Base-by-base conservation (phyloP, 2,329 filamentous ascomycete genomes). In the Colletotrichum falcatum region DNA sequence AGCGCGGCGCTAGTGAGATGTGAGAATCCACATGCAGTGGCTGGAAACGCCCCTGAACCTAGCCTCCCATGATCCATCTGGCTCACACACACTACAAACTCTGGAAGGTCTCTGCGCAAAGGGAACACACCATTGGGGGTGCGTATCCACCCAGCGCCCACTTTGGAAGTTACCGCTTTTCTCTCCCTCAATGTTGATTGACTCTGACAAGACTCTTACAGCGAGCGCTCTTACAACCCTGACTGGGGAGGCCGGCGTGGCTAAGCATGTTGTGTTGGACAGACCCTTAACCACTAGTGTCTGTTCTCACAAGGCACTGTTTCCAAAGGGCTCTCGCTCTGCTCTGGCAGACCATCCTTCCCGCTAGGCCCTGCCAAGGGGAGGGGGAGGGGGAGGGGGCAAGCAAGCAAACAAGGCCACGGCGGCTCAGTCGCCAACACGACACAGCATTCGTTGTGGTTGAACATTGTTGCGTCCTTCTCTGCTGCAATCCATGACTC, bases 401-500 rank as follows among this genome's bases (percentile, higher is more conserved):
- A 42, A 30, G 61, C 67, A 70, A 62, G 67, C 67, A 66, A 62
- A 58, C 58, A 61, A 54, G 35, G 37, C 26, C 42, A 37, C 49
- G 42, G 58, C 37, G 55, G 35, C 42, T 70, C 46, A 30, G 39
- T 26, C 56, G 62, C 51, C 33, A n/a, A 23, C 26, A 53, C 39
- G 33, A 23, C 49, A 51, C 39, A 42, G 7, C 30, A 33, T 7
- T 20, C 42, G 20, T 42, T 58, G 60, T 33, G 48, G 60, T 55
- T 48, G 49, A 23, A n/a, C 23, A 30, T 39, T 39, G 2, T 39
- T 39, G 14, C 5, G 33, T 55, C 11, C 18, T 53, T 14, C 46
- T 51, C n/a, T 48, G 39, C 48, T 49, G 35, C 66, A 51, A 35
- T 39, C 51, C 49, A 66, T 70, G 67, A 70, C 67, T 70, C 67